A percentile compares a stretch with the other conserved stretches of the same genome.
Conservation (phyloP, 2,329 filamentous ascomycete species). For the Alternaria sp. region DNA sequence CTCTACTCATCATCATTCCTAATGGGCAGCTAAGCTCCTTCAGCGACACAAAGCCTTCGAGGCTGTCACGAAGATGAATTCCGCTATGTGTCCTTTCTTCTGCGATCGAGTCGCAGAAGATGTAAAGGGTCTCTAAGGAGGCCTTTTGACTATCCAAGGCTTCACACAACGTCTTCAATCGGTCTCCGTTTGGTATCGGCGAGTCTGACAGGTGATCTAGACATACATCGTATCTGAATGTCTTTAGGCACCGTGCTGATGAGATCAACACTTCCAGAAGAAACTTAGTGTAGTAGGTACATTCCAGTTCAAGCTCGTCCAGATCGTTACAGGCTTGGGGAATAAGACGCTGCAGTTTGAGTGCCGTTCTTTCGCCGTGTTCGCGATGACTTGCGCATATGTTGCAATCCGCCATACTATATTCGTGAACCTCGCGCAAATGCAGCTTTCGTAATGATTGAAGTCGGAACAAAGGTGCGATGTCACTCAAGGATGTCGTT, state of each 20-base stretch:
- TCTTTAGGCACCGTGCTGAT: slow-evolving; percentile 24
- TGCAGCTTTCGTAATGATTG: slow-evolving; percentile 29
- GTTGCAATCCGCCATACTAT: not conserved
- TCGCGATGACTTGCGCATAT: not conserved
- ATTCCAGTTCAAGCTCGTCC: slow-evolving; percentile 24
- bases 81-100: slow-evolving; percentile 3
- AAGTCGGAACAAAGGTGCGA: slow-evolving; percentile 35
- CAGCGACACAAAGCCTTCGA: slow-evolving; percentile 22
- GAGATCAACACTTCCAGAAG: slow-evolving; percentile 25
- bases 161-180: slow-evolving; percentile 5
- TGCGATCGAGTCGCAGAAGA: slow-evolving; percentile 9
- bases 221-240: slow-evolving; percentile 22
- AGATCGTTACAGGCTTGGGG: slow-evolving; percentile 26
- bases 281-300: slow-evolving; percentile 17
- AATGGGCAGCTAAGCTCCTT: slow-evolving; percentile 24
- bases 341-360: slow-evolving; percentile 24
- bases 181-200: slow-evolving; percentile 3
- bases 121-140: slow-evolving; percentile 19
- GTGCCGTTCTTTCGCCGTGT: slow-evolving; percentile 1
- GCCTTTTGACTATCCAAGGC: slow-evolving; percentile 22
- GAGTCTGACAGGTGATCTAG: slow-evolving; percentile 7
- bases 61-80: slow-evolving; percentile 11
- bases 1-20: slow-evolving; percentile 9
- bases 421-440: slow-evolving; percentile 20
- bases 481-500: slow-evolving; percentile 15